A percentile compares a stretch with the other conserved stretches of the same genome.
phyloP scores from a whole-genome alignment of 2,329 filamentous ascomycete genomes.

The Cryphonectria naterciae region DNA sequence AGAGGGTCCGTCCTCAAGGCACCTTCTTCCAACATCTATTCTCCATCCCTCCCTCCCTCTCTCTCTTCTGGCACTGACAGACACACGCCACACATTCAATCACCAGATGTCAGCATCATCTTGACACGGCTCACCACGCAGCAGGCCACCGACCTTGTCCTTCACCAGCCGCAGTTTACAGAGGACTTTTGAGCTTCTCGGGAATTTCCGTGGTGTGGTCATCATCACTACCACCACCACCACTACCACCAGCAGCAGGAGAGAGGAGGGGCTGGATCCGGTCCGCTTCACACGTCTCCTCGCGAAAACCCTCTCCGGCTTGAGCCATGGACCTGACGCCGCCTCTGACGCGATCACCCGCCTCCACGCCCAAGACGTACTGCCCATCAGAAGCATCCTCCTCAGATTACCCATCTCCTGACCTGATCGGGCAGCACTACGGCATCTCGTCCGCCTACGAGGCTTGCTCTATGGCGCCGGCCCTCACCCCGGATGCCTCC shows the following conservation, averaged over 20 bases:
- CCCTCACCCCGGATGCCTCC: constrained; percentile 42
- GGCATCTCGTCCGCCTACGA: constrained; percentile 48
- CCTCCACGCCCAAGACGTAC: constrained; percentile 49
- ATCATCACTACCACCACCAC: background rate
- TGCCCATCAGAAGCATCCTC: constrained; percentile 47
- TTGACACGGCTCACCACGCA: background rate
- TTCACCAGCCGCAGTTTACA: background rate
- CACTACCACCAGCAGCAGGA: background rate
- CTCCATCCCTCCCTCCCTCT: background rate
- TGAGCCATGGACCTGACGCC: constrained; percentile 54
- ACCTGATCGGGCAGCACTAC: constrained; percentile 48
- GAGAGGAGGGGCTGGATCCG: background rate
- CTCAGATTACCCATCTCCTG: constrained; percentile 52
- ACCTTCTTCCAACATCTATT: background rate
- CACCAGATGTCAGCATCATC: background rate
- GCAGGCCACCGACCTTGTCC: background rate
- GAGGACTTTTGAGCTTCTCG: background rate
- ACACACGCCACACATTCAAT: background rate
- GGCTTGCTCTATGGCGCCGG: constrained; percentile 42
- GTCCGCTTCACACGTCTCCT: background rate
- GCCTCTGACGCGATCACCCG: constrained; percentile 50
- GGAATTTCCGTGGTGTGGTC: background rate
- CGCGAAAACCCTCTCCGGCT: background rate
- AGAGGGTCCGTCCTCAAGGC: background rate
- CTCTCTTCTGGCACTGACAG: background rate